Evolutionary conservation across 139 green algal species (phyloP), one percentile per base, ranked within the genome.

Genomic region (Picocystis salinarum): DNA sequence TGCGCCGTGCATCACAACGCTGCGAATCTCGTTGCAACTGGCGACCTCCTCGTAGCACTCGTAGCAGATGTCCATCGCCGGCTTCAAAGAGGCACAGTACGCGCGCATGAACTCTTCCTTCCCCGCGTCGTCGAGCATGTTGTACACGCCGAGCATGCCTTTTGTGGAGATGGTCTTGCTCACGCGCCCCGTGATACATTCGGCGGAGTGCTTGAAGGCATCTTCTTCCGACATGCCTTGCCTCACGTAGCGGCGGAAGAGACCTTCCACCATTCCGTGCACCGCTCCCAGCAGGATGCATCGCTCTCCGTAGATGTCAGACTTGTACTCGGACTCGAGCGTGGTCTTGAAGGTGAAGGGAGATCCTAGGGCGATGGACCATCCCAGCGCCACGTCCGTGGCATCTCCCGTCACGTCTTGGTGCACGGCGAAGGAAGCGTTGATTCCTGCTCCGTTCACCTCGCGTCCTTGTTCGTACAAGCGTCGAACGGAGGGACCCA

Each of bases 31-130:
- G 58, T 97, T 96, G 49, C 86, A 84, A 50, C 58, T 81, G n/a
- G 77, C 80, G 23, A 97, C 87, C 46, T 97, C 86, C 60, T 97
- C 87, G 58, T 96, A 96, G 59, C 85, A 85, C 76, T 99, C 89
- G 28, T 79, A 72, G 73, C 86, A 93, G 52, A 99, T 82, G 70
- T 99, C 89, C 71, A 92, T 74, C 34, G 77, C 68, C n/a, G 89
- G 87, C 41, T 63, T 57, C 57, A 84, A 85, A 33, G 74, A 67
- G 11, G 84, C 83, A 23, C 56, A 65, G 63, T 96, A 99, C 4
- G 89, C 85, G 55, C 81, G 20, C 47, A 70, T 54, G 66, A 85
- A 85, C 23, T 69, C 63, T 55, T 91, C 77, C 76, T 95, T 93
- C 66, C 62, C 86, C 12, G 68, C 64, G 0, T 56, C 76, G 34